Percentiles rank a stretch among this genome's conserved stretches.
phyloP scores from a whole-genome alignment of 768 basidiomycete genomes.

The Leccinum variicolor region DNA sequence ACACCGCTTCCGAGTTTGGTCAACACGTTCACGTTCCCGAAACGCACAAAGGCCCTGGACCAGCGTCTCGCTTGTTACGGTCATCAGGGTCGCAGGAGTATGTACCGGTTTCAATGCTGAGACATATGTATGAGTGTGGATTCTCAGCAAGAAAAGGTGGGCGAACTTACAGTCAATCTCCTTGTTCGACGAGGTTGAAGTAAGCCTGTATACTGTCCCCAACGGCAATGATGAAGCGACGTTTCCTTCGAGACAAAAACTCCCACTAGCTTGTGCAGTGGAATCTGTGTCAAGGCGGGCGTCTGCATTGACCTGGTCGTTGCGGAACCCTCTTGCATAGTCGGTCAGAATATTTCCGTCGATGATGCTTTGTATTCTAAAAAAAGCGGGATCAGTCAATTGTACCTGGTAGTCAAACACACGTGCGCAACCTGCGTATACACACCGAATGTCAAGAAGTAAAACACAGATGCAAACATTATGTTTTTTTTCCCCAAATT shows the following conservation, averaged over 20 bases:
- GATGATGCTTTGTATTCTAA: slow-evolving; percentile 50
- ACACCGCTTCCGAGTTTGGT: neutral
- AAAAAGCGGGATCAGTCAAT: neutral
- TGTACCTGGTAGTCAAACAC: slow-evolving; percentile 28
- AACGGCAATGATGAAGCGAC: neutral
- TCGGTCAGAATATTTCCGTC: slow-evolving; percentile 56
- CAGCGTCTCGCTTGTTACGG: too few species aligned
- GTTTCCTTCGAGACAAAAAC: neutral
- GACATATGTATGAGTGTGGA: neutral
- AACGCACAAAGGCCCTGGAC: neutral
- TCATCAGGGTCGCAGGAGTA: too few species aligned
- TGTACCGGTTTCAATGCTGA: too few species aligned
- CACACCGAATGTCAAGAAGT: slow-evolving; percentile 1
- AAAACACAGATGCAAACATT: slow-evolving; percentile 39
- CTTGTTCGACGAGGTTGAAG: slow-evolving; percentile 62
- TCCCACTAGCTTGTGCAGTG: slow-evolving; percentile 57
- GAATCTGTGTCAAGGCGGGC: slow-evolving; percentile 56
- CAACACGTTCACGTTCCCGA: neutral
- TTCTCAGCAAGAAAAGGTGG: neutral
- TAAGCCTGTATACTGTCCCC: slow-evolving; percentile 45
- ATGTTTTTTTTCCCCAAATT: slow-evolving; percentile 71
- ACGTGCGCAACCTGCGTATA: slow-evolving; percentile 56
- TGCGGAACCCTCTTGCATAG: slow-evolving; percentile 24
- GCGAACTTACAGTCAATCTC: slow-evolving; percentile 65
- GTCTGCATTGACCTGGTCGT: slow-evolving; percentile 33